Percentiles rank a stretch among this genome's conserved stretches.
Conservation (phyloP, 129 eudicot species). For the Artemisia argyi region DNA sequence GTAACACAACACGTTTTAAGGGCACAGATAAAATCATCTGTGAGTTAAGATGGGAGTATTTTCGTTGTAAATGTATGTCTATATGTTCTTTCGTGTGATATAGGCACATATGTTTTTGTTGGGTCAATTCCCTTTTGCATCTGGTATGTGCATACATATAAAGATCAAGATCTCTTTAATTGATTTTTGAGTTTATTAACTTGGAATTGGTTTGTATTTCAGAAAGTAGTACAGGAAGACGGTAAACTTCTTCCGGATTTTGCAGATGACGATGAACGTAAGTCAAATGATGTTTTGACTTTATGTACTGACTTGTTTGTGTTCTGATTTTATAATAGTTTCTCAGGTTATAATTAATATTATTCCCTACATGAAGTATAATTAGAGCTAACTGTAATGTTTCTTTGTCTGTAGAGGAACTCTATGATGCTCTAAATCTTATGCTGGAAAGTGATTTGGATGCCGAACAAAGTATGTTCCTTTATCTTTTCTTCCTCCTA, state of each 20-base stretch:
- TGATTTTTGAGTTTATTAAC: background rate
- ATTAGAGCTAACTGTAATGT: conserved; percentile 15
- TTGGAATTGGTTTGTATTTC: conserved; percentile 25
- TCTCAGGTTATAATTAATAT: conserved; percentile 8
- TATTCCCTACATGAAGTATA: background rate
- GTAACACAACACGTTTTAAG: too few species aligned
- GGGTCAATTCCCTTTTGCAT: background rate
- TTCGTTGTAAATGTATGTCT: too few species aligned
- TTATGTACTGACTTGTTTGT: background rate
- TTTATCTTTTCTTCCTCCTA: conserved; percentile 6
- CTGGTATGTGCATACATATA: background rate
- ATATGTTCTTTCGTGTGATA: background rate
- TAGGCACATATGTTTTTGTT: background rate
- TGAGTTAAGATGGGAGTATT: too few species aligned
- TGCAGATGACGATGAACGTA: conserved; percentile 92
- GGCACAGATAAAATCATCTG: too few species aligned
- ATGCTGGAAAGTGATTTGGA: conserved; percentile 81
- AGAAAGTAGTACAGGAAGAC: conserved; percentile 81
- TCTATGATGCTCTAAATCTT: conserved; percentile 79
- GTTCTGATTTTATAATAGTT: background rate
- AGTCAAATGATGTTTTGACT: conserved; percentile 32
- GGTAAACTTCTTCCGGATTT: conserved; percentile 85
- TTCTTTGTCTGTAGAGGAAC: conserved; percentile 73
- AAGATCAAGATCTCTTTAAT: background rate
- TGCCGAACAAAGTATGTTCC: conserved; percentile 63